Conservation (phyloP, 495 filamentous ascomycete genomes). For the Hyphodiscus hymeniophilus region DNA sequence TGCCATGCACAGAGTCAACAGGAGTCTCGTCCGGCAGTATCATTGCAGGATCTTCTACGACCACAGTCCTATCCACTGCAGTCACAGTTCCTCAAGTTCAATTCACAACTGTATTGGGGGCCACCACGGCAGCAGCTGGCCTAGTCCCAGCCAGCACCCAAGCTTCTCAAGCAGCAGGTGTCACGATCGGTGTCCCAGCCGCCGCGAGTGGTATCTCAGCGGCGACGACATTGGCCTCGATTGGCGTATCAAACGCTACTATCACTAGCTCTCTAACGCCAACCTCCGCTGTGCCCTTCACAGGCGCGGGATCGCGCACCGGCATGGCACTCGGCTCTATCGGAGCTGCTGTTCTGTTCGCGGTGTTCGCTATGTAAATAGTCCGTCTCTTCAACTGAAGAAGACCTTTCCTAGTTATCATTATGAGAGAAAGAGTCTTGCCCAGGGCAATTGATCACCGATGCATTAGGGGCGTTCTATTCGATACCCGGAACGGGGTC, state of each 20-base stretch:
- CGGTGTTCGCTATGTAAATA: slow-evolving; percentile 19
- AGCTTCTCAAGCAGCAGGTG: neutral
- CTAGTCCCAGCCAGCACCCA: slow-evolving; percentile 16
- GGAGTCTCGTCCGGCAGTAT: slow-evolving; percentile 36
- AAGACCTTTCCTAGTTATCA: slow-evolving; percentile 1
- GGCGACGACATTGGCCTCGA: neutral
- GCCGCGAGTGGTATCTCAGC: neutral
- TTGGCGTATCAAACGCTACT: neutral
- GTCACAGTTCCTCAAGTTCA: slow-evolving; percentile 44
- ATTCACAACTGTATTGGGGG: slow-evolving; percentile 36
- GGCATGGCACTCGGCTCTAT: slow-evolving; percentile 12
- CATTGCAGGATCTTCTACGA: slow-evolving; percentile 46
- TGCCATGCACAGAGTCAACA: slow-evolving; percentile 34
- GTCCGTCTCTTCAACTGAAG: neutral
- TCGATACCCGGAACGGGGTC: slow-evolving; percentile 1
- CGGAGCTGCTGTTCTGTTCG: slow-evolving; percentile 10
- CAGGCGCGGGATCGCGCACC: neutral
- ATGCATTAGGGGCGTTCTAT: slow-evolving; percentile 10
- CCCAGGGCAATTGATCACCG: neutral
- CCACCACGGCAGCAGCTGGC: neutral
- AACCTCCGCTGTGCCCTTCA: neutral
- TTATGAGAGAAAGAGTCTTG: neutral
- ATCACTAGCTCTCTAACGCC: neutral
- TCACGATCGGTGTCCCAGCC: slow-evolving; percentile 1
- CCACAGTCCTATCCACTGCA: slow-evolving; percentile 44